Evolutionary conservation across 805 yeast genomes (phyloP), one percentile per base, ranked within the genome.

Genomic region (Nakazawaea wickerhamii): DNA sequence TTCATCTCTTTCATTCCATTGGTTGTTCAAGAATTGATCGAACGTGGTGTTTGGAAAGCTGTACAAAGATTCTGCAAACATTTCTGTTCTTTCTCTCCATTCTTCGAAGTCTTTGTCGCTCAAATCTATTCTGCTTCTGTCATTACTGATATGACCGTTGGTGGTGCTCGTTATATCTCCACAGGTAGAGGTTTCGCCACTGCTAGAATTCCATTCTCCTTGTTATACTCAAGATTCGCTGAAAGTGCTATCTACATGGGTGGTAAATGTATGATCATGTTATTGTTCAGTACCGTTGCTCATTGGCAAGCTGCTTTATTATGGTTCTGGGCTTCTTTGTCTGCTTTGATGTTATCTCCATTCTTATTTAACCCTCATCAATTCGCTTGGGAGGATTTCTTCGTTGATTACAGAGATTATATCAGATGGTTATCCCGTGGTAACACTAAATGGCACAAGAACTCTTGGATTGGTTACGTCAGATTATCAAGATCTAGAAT

Each of bases 311-410:
- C 96, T 19, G 86, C 97, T 33, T 71, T 93, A 54, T 65, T 91
- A 50, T 93, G 97, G 96, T 93, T 93, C 79, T 93, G 98, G 97
- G 83, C 93, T 46, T 84, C 95, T 15, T 70, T 89, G 54, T 73
- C 89, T 37, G 86, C 98, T 3, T 74, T 93, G 68, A 75, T 88
- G 68, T 78, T 88, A 54, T 83, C 98, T 38, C 99, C 99, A 57
- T 89, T 91, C 64, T 59, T 93, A 48, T 93, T 88, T 79, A 93
- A 93, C 68, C 99, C 99, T 37, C 97, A 91, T 68, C 98, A 93
- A 71, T 93, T 90, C 65, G 80, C 96, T 40, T 84, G 95, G 90
- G 85, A 82, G 61, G 97, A 90, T 67, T 91, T 84, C 78, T 88
- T 91, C 68, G 79, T 91, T 61, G 99, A 93, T 65, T 93, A 93